Base-by-base conservation (phyloP, 2,329 filamentous ascomycete species). In the Cladosporium velox region DNA sequence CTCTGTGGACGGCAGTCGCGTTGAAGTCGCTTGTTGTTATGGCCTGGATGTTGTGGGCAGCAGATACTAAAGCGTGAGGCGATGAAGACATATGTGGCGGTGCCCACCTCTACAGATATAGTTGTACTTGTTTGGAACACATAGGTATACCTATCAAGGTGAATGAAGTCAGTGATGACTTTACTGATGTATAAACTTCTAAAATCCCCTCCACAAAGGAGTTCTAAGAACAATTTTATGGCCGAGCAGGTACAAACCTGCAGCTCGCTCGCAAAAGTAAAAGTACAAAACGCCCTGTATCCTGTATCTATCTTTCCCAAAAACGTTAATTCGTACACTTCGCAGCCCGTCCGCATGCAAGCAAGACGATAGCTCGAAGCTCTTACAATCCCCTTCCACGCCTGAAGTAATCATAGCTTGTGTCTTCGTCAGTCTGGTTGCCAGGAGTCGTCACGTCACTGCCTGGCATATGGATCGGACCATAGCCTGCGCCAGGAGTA, bases 1-100 rank as follows among this genome's bases (percentile, higher is more conserved):
- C 80, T 14, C 67, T 86, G 55, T 86, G 83, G 83, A 78, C 77
- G n/a, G 81, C 81, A 8, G 79, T 76, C 0, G 74, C 65, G 0
- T 65, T 83, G 67, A 83, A 83, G 70, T 61, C 70, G 0, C 38
- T 76, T 5, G 76, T 80, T 15, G 75, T 79, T 1, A 44, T 77
- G 24, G 77, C 76, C 2, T 83, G 80, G 79, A 64, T 78, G 5
- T 72, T 80, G 32, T 83, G 81, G 81, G 73, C 72, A 65, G 74
- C 74, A 3, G 79, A 81, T 32, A 49, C 41, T 24, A 59, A 59
- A 15, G 57, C 34, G 18, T 59, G 57, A 59, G 52, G 34, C 11
- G 52, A 15, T 14, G 14, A 8, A 21, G 18, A 21, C 2, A 21
- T 2, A 32, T 30, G 3, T 55, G 18, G 28, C 30, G 32, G 51